A percentile compares a stretch with the other conserved stretches of the same genome.
Evolutionary conservation across 2,329 filamentous ascomycete genomes (phyloP).

Genomic region (Aquanectria penicillioides): DNA sequence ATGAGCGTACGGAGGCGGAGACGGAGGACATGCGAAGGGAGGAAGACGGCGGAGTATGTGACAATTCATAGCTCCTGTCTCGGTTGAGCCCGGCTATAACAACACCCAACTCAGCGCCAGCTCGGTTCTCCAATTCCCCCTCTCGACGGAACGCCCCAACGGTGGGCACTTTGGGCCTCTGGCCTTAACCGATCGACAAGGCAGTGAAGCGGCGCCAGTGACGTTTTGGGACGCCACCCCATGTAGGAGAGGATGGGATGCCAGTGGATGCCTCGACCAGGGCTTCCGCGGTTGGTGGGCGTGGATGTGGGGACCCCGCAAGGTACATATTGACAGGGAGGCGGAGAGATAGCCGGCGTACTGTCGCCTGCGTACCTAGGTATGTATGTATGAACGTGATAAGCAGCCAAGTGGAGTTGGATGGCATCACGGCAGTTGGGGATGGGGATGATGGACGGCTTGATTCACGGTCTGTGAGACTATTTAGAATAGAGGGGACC

Average conservation of each 20-base stretch:
- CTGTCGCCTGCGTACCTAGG: neutral
- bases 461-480: too few relatives aligned
- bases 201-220: slow-evolving; percentile 30
- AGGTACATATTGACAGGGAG: neutral
- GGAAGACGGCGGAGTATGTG: slow-evolving; percentile 5
- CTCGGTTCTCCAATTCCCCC: slow-evolving; percentile 38
- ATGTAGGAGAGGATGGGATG: slow-evolving; percentile 30
- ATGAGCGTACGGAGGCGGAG: neutral
- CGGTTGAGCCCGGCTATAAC: slow-evolving; percentile 42
- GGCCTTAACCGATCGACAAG: slow-evolving; percentile 13
- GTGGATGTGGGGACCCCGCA: slow-evolving; percentile 11
- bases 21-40: neutral
- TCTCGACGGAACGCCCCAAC: too few relatives aligned
- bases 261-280: slow-evolving; percentile 20
- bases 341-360: neutral
- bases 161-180: slow-evolving; percentile 3
- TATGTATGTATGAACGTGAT: neutral
- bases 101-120: slow-evolving; percentile 22
- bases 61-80: slow-evolving; percentile 40
- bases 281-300: neutral
- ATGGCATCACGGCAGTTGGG: neutral
- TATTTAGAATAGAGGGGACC: neutral
- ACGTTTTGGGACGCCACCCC: slow-evolving; percentile 26
- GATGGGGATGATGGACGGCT: too few relatives aligned
- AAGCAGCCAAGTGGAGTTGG: too few relatives aligned